Evolutionary conservation across 176 grass and related monocot species (phyloP).

Genomic region (Chloris gayana): DNA sequence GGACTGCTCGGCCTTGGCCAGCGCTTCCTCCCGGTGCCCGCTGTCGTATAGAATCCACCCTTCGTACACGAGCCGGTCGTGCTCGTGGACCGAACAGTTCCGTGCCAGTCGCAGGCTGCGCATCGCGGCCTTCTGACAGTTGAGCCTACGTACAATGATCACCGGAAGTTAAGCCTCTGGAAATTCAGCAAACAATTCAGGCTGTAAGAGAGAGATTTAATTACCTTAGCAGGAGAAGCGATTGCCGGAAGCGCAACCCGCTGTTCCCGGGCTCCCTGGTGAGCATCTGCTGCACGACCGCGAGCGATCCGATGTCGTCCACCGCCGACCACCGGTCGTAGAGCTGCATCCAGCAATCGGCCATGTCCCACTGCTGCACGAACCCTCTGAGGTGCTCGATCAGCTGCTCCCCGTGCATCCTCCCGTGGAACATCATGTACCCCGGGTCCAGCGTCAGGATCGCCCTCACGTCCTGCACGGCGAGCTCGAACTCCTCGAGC

Average conservation of each 20-base stretch:
- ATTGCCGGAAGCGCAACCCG: conserved; percentile 89
- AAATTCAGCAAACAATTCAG: neutral
- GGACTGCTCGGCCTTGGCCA: conserved; percentile 85
- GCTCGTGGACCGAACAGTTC: conserved; percentile 62
- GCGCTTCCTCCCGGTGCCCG: conserved; percentile 82
- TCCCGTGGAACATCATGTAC: conserved; percentile 93
- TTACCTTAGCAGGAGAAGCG: conserved; percentile 79
- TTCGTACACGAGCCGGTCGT: conserved; percentile 94
- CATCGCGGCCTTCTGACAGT: conserved; percentile 92
- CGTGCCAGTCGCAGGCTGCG: conserved; percentile 71
- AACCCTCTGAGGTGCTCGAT: conserved; percentile 72
- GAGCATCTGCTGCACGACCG: conserved; percentile 95
- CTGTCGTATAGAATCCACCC: conserved; percentile 96
- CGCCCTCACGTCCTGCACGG: conserved; percentile 73
- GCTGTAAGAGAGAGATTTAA: neutral
- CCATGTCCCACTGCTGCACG: conserved; percentile 88
- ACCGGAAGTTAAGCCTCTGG: neutral
- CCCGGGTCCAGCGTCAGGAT: conserved; percentile 73
- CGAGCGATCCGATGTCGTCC: conserved; percentile 87
- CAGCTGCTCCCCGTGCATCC: conserved; percentile 80
- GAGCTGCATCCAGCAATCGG: conserved; percentile 97
- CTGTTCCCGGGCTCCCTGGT: conserved; percentile 83
- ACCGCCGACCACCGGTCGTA: conserved; percentile 93
- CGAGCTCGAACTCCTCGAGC: conserved; percentile 62
- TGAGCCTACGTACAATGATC: conserved; percentile 50